Conservation (phyloP, 805 yeast genomes). For the Ogataea henricii region DNA sequence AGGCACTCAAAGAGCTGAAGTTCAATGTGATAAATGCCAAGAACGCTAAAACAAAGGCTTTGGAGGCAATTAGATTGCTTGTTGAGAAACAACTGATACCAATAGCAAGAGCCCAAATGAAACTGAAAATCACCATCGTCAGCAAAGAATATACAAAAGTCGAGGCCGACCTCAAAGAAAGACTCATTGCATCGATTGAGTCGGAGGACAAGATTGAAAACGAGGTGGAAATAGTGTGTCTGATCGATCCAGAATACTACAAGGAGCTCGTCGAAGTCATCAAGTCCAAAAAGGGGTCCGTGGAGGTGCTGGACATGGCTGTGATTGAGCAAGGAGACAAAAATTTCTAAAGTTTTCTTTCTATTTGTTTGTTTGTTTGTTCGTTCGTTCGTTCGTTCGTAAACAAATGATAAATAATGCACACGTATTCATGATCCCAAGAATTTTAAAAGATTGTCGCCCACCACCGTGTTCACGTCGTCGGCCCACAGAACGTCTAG, state of each 20-base stretch:
- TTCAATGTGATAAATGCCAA: conserved; percentile 66
- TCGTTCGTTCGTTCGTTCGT: conserved; percentile 1
- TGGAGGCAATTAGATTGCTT: conserved; percentile 83
- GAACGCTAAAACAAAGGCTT: conserved; percentile 78
- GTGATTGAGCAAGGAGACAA: conserved; percentile 65
- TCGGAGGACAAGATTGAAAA: conserved; percentile 18
- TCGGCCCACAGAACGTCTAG: conserved; percentile 93
- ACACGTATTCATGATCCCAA: conserved; percentile 16
- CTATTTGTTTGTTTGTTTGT: no score
- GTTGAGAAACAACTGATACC: conserved; percentile 84
- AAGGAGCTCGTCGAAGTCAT: conserved; percentile 67
- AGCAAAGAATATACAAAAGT: conserved; percentile 51
- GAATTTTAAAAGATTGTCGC: conserved; percentile 45
- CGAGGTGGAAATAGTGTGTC: conserved; percentile 46
- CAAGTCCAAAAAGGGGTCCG: conserved; percentile 59
- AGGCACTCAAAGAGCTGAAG: conserved; percentile 75
- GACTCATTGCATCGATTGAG: conserved; percentile 40
- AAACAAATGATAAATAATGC: conserved; percentile 4
- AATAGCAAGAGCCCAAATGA: conserved; percentile 93
- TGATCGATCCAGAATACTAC: conserved; percentile 85
- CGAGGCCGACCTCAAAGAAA: conserved; percentile 32
- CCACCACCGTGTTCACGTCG: conserved; percentile 68
- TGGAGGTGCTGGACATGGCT: conserved; percentile 88
- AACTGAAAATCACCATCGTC: conserved; percentile 63
- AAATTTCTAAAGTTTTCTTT: conserved; percentile 18